Base-by-base conservation (phyloP, 257 asterid genomes). In the Apocynum venetum region DNA sequence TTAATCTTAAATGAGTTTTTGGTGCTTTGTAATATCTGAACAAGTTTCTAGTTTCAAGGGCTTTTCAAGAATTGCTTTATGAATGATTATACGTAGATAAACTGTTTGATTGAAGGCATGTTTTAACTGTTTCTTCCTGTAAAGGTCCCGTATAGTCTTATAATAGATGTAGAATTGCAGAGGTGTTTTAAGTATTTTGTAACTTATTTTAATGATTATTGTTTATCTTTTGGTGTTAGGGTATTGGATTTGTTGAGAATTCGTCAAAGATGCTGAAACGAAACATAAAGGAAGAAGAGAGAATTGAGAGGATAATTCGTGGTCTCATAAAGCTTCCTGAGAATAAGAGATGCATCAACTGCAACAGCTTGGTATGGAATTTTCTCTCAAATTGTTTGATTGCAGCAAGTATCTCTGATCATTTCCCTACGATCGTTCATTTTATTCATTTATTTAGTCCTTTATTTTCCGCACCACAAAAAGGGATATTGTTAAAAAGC, bases 321-420 rank as follows among this genome's bases (percentile, higher is more conserved):
- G 89, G 84, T 74, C 97, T 94, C 75, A 82, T 92, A 55, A 94
- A 86, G 90, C 92, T 87, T 76, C 90, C 91, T 19, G 91, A 89
- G 78, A 94, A 94, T 72, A 84, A 81, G 77, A 88, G 93, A 87
- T 94, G 98, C 83, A 90, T 94, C 81, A 94, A 94, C 77, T 94
- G 98, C 97, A 89, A 90, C 82, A 81, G 82, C 79, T 86, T 89
- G 97, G 98, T 90, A 89, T 48, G 82, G 38, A 12, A 38, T 17
- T 17, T 66, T 68, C 53, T 53, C 25, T 56, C 38, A 25, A 36
- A 59, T 47, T 68, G 15, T 52, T 52, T 14, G 25, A 2, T 80
- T 65, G 19, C 31, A 15, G 48, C 41, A 31, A 71, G 31, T 72
- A 70, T 47, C 57, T 46, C 41, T 6, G 25, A 60, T 60, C 40